Conservation (phyloP, 805 yeast genomes). For the Ogataea trehaloabstinens region DNA sequence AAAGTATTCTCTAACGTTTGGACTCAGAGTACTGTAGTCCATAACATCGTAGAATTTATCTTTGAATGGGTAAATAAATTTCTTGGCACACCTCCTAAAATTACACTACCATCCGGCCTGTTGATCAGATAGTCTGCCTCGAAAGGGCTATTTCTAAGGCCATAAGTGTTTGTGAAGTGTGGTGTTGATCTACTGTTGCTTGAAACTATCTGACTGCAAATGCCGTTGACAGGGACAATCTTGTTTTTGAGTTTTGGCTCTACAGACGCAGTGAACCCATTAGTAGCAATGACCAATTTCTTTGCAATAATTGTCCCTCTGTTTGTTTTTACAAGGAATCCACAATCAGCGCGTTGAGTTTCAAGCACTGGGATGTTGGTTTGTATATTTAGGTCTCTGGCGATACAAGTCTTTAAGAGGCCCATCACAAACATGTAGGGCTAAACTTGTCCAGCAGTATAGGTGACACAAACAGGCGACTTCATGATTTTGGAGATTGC, state of each 20-base stretch:
- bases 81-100: constrained; percentile 36
- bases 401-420: constrained; percentile 30
- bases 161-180: constrained; percentile 33
- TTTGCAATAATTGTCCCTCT: constrained; percentile 23
- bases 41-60: constrained; percentile 29
- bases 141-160: constrained; percentile 17
- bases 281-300: constrained; percentile 36
- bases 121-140: constrained; percentile 32
- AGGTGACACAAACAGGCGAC: constrained; percentile 29
- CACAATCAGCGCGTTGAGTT: constrained; percentile 24
- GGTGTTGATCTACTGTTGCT: constrained; percentile 18
- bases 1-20: constrained; percentile 24
- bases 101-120: constrained; percentile 37
- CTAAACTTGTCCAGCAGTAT: constrained; percentile 43
- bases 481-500: constrained; percentile 25
- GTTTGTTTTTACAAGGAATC: constrained; percentile 30
- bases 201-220: constrained; percentile 28
- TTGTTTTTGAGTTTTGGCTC: constrained; percentile 22
- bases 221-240: constrained; percentile 36
- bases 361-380: constrained; percentile 37
- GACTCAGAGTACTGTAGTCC: constrained; percentile 35
- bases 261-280: constrained; percentile 29
- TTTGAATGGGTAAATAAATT: constrained; percentile 22
- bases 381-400: constrained; percentile 38
- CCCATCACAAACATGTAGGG: constrained; percentile 40